Evolutionary conservation across 2,329 filamentous ascomycete species (phyloP), one percentile per base, ranked within the genome.

Genomic region (Colletotrichum magnum): DNA sequence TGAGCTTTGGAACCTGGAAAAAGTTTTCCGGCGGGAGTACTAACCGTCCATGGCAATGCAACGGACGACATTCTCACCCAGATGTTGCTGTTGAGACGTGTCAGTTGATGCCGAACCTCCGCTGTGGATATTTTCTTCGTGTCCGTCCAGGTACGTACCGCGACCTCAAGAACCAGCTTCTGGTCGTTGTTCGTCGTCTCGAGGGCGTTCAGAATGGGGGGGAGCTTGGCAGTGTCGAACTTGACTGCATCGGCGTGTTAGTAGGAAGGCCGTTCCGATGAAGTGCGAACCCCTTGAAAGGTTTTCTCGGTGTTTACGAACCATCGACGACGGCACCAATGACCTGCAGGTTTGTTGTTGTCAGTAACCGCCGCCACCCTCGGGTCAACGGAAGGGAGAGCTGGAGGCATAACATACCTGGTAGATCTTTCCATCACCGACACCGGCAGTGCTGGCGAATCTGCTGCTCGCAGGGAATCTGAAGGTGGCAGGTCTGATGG

Each of bases 21-120:
- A 72, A 74, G 73, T 72, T 73, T 63, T 48, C 56, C 51, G 24
- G 47, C 47, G 64, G 61, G 41, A 65, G 61, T 66, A 83, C 90
- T 85, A 91, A 97, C 95, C 96, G 87, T 99, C 96, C 96, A 99
- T 99, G 87, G 96, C 96, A 97, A 99, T 99, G 86, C 94, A 97
- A 86, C 96, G 92, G 84, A 99, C 96, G 82, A 98, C 94, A 89
- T 94, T 97, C 89, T 99, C 94, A 88, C 96, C 96, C 85, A 99
- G 88, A 91, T 98, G 96, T 98, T 99, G 96, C 94, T 98, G 78
- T 76, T 70, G 59, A 72, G 47, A 32, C 54, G 73, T 75, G 82
- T 89, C 75, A 87, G 79, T 71, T 60, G 54, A 70, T 24, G 28
- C 47, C 53, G 41, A 52, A 45, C 52, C 28, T 47, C 41, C 59